Evolutionary conservation across 106 monocot genomes (phyloP).

Genomic region (Chionographis japonica): DNA sequence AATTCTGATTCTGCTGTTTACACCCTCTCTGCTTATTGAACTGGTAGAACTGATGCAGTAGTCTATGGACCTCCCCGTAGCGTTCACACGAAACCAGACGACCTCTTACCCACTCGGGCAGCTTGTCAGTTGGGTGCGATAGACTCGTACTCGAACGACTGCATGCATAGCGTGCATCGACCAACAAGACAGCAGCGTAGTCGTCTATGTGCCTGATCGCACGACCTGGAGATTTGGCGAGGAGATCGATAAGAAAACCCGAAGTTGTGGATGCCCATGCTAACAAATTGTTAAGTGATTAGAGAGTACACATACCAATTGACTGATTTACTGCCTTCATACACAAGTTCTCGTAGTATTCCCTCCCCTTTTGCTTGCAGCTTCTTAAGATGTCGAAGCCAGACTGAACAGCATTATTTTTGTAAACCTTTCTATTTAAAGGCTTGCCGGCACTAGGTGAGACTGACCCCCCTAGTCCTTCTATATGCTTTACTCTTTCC

Average conservation of each 20-base stretch:
- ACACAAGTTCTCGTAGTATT: slow-evolving; percentile 97
- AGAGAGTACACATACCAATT: slow-evolving; percentile 45
- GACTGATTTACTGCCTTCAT: slow-evolving; percentile 99
- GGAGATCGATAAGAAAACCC: neutral
- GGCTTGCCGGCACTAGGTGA: slow-evolving; percentile 3
- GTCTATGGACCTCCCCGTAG: slow-evolving; percentile 89
- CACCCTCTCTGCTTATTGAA: slow-evolving; percentile 50
- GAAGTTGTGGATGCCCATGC: too few species aligned
- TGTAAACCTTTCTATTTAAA: slow-evolving; percentile 7
- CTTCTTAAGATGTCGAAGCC: slow-evolving; percentile 76
- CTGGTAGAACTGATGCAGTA: slow-evolving; percentile 69
- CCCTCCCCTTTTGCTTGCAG: slow-evolving; percentile 72
- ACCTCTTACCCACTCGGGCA: slow-evolving; percentile 84
- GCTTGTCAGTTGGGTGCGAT: slow-evolving; percentile 59
- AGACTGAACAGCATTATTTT: slow-evolving; percentile 26
- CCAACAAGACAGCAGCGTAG: slow-evolving; percentile 90
- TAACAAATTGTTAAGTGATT: neutral
- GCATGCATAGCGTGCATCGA: slow-evolving; percentile 69
- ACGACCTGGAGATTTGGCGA: slow-evolving; percentile 48
- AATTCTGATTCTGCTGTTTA: neutral
- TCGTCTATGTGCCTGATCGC: slow-evolving; percentile 94
- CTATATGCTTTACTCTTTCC: slow-evolving; percentile 90
- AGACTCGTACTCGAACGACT: slow-evolving; percentile 23
- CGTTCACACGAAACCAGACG: slow-evolving; percentile 44
- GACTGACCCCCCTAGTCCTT: slow-evolving; percentile 37